phyloP scores from a whole-genome alignment of 1,284 basidiomycete species.

The Sporisorium exsertum region DNA sequence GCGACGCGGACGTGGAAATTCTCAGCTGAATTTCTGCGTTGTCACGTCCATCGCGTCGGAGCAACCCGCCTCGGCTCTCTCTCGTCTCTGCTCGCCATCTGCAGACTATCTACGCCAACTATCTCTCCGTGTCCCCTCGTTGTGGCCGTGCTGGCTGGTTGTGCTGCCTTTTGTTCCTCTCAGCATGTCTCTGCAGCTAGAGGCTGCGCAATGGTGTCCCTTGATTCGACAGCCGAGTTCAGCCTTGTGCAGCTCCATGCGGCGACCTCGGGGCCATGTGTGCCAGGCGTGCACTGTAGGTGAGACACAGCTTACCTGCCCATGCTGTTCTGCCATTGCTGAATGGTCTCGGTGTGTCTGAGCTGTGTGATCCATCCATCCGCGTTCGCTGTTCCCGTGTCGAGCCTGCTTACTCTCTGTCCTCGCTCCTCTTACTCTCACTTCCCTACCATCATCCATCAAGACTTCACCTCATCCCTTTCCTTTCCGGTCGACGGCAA shows the following conservation, averaged over 20 bases:
- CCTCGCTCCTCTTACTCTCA: background rate
- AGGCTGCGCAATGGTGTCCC: too few relatives aligned
- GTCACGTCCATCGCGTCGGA: background rate
- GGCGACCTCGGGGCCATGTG: too few relatives aligned
- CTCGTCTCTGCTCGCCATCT: constrained; percentile 1
- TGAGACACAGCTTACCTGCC: too few relatives aligned
- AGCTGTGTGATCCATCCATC: background rate
- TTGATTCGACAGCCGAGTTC: too few relatives aligned
- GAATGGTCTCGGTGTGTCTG: too few relatives aligned
- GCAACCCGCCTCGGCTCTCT: constrained; percentile 1
- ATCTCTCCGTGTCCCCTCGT: too few relatives aligned
- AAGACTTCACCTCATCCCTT: background rate
- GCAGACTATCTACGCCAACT: too few relatives aligned
- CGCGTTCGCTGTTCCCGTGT: background rate
- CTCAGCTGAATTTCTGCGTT: background rate
- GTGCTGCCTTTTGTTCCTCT: too few relatives aligned
- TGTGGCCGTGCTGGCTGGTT: background rate
- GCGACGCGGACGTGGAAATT: background rate
- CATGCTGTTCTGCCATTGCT: background rate
- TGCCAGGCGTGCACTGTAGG: too few relatives aligned
- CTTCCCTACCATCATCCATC: constrained; percentile 5
- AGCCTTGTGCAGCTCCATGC: too few relatives aligned
- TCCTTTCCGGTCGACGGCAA: constrained; percentile 2
- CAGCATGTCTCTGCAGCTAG: too few relatives aligned
- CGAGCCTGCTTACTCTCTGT: background rate